A percentile compares a stretch with the other conserved stretches of the same genome.
Evolutionary conservation across 2,329 filamentous ascomycete species (phyloP).

Genomic region (Teratosphaeria destructans): DNA sequence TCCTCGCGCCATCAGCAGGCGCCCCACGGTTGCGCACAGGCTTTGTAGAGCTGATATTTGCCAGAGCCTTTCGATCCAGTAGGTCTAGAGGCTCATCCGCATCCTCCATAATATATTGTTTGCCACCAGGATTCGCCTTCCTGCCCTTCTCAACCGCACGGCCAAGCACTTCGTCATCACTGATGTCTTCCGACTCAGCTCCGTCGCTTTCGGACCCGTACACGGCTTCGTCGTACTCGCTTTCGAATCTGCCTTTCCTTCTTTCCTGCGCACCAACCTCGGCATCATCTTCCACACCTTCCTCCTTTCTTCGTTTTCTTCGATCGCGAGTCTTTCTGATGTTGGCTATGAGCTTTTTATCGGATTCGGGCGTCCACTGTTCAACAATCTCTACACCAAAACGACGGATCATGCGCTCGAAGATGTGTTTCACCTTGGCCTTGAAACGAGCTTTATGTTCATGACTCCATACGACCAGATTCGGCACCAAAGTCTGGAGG

Average conservation of each 20-base stretch:
- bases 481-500: conserved; percentile 68
- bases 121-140: conserved; percentile 45
- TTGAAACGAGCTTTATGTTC: conserved; percentile 98
- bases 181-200: conserved; percentile 46
- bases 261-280: conserved; percentile 36
- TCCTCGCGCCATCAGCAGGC: conserved; percentile 22
- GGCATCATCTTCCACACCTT: conserved; percentile 47
- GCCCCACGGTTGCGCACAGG: conserved; percentile 52
- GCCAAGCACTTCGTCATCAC: conserved; percentile 48
- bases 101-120: conserved; percentile 84
- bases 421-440: conserved; percentile 93
- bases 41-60: conserved; percentile 86
- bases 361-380: conserved; percentile 69
- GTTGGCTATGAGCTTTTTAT: conserved; percentile 83
- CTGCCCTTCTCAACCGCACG: conserved; percentile 40
- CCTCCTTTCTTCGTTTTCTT: conserved; percentile 77
- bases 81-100: conserved; percentile 92
- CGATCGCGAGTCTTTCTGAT: conserved; percentile 93
- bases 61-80: conserved; percentile 76
- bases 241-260: conserved; percentile 62
- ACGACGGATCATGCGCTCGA: conserved; percentile 85
- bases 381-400: conserved; percentile 79
- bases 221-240: conserved; percentile 91
- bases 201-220: conserved; percentile 51
- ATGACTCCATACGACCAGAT: conserved; percentile 90